Evolutionary conservation across 805 yeast genomes (phyloP), one percentile per base, ranked within the genome.

Genomic region (Kuraishia borneana): DNA sequence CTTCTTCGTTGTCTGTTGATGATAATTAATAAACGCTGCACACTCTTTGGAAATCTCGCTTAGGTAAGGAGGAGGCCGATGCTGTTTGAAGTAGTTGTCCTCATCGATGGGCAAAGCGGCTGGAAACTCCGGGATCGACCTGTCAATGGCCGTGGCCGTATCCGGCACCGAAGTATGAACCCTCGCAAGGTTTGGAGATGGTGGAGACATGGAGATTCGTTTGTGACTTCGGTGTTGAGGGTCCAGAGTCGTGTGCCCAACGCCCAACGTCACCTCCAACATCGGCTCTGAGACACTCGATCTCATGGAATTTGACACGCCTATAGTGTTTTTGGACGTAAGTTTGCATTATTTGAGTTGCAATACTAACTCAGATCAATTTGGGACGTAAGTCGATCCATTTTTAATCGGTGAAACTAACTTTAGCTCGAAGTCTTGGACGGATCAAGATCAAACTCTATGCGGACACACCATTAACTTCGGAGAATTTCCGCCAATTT

Each of bases 101-200:
- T 88, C 96, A 41, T 81, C 94, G 6, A 63, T 57, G 16, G 70
- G 58, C 32, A 63, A 63, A 0, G 95, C 96, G 2, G 83, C 82
- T 0, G 89, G 92, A 46, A 80, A 78, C 32, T 74, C 83, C 3
- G 84, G 84, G 3, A 78, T 63, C 2, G 70, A 51, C 36, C 96
- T 65, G 53, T 88, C 95, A 30, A 89, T 83, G 10, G 96, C 96
- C 4, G 79, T 54, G 1, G 57, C 60, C 0, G 83, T 50, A 17
- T 75, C 81, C 0, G 94, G 94, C 13, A 71, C 68, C 1, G 88
- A 74, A 0, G 95, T 83, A 41, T 70, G 76, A 21, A 67, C 54
- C n/a, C 54, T 41, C 3, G 39, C 28, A 8, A 38, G 31, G 16
- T 35, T 21, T 12, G 47, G 45, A n/a, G 47, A 41, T 12, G 42